Base-by-base conservation (phyloP, 2,329 filamentous ascomycete species). In the Colletotrichum sp. region DNA sequence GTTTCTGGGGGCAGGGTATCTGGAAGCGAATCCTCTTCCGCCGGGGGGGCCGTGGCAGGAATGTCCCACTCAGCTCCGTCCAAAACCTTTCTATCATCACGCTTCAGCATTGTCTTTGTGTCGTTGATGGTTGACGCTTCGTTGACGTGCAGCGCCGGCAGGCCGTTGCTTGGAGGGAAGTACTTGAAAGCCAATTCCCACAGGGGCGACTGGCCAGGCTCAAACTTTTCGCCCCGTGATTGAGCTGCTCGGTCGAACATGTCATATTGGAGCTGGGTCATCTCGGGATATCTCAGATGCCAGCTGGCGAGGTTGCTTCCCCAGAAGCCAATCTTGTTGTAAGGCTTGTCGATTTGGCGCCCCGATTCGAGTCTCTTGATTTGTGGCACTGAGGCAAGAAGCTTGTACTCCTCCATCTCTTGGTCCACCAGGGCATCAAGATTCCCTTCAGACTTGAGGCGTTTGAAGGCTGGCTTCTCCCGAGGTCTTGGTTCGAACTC, bases 241-340 rank as follows among this genome's bases (percentile, higher is more conserved):
- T 84, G 79, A 2, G 91, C 91, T 18, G 89, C 90, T n/a, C 86
- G 81, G 21, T 86, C 83, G 81, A 92, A 93, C 3, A 88, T 89
- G 39, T 89, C 87, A 72, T 89, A 88, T 77, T 93, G 91, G 8
- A 91, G 84, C 72, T 90, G 88, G 1, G 89, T 92, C 90, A 93
- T 93, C 77, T 92, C 89, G 0, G 92, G 92, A 78, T 93, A 93
- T 67, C 90, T 82, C 6, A 92, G 85, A 78, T 93, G 92, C 88
- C 91, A 92, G 1, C 90, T 92, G 24, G 81, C 84, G 71, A 85
- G 85, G 78, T 93, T 88, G 5, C 85, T 83, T 63, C 89, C 87
- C 92, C 92, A 93, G 79, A 90, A 93, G 1, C 86, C 86, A 8
- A 85, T 87, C 78, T 93, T 92, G 78, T 88, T 86, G 15, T 92